Evolutionary conservation across 2,329 filamentous ascomycete genomes (phyloP), one percentile per base, ranked within the genome.

Genomic region (Xylaria arbuscula): DNA sequence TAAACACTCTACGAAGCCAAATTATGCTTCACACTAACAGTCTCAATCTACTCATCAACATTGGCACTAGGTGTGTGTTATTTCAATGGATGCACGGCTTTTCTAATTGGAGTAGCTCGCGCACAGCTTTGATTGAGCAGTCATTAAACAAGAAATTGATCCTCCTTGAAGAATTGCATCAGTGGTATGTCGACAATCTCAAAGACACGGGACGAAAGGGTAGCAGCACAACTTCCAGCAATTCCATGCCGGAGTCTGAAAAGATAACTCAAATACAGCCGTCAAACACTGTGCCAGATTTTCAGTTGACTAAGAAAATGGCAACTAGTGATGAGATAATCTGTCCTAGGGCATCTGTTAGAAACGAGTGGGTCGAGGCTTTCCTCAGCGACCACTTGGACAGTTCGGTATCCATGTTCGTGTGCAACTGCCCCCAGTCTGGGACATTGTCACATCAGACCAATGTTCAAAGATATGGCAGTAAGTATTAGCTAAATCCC

Each of bases 11-110:
- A 0, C 51, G 74, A 24, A 69, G 66, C 47, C 73, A 76, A 51
- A 61, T 77, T 10, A 68, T 73, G 70, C 53, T 73, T 1, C 72
- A 76, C 13, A 74, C 71, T 1, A 76, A 76, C 48, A 76, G 73
- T 50, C 47, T 77, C 7, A 71, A 75, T 34, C 40, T 77, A 54
- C 62, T 76, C 0, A 34, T 77, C 38, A 75, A 70, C 4, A 70
- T 74, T 24, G 58, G 71, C 9, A 63, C 66, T 4, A 72, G 64
- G 71, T 72, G 62, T 42, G 53, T 9, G 19, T 32, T n/a, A 8
- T 47, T 8, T 22, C 19, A 17, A 22, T 36, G 10, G 5, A 4
- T 5, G 7, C 1, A 36, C 3, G 6, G 13, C 40, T 28, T 10
- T 38, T 28, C 64, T 71, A 17, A 72, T 36, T 10, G 11, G 36